These are phyloP conservation scores for Lasiodiplodia sp. DNA, from an alignment of 2,329 filamentous ascomycete species.

Conservation along the genomic window DNA sequence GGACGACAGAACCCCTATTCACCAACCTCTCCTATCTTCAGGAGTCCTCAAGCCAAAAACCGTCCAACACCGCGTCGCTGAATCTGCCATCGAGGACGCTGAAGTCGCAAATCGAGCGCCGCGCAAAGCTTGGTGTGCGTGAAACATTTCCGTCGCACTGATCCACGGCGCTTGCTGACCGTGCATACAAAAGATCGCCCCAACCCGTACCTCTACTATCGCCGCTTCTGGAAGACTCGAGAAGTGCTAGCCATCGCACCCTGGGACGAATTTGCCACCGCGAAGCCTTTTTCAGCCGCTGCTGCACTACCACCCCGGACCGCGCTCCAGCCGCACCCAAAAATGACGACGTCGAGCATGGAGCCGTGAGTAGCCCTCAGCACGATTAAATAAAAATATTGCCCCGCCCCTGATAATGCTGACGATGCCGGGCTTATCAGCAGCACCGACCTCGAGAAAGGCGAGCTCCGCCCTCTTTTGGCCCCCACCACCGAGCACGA, in stretches of 20 bases:
- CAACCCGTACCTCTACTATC: constrained; percentile 16
- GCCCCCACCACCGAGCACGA: neutral
- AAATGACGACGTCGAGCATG: constrained; percentile 9
- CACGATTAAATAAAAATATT: no score
- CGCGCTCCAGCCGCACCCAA: constrained; percentile 11
- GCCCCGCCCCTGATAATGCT: neutral
- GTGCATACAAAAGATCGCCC: constrained; percentile 19
- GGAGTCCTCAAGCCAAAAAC: constrained; percentile 4
- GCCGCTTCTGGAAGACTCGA: constrained; percentile 10
- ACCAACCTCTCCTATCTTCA: constrained; percentile 23
- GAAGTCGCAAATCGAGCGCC: neutral
- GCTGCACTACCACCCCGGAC: neutral
- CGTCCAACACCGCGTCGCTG: constrained; percentile 4
- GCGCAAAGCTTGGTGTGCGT: constrained; percentile 7
- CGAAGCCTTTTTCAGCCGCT: neutral
- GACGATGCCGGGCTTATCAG: neutral
- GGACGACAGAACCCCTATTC: constrained; percentile 18
- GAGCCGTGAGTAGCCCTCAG: constrained; percentile 1
- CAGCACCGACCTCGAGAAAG: constrained; percentile 24
- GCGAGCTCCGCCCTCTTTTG: constrained; percentile 14
- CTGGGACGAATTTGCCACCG: constrained; percentile 4
- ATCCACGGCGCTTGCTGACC: constrained; percentile 16
- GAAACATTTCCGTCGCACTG: constrained; percentile 18
- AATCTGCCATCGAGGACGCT: neutral
- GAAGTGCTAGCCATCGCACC: constrained; percentile 1